Evolutionary conservation across 148 eudicot genomes (phyloP).

Genomic region (Chenopodium berlandieri): DNA sequence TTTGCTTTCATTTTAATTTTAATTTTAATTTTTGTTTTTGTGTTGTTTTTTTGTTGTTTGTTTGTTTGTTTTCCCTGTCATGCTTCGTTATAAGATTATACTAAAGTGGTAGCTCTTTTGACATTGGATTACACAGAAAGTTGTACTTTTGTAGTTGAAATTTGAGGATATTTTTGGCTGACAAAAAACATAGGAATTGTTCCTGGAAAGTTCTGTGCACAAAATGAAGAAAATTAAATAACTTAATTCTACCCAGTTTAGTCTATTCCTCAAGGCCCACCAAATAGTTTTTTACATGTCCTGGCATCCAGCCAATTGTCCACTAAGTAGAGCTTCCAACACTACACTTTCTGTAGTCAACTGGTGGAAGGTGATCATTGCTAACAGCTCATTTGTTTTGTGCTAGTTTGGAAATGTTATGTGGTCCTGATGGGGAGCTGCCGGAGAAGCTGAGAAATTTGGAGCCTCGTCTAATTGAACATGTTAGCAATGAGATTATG

Average conservation of each 20-base stretch:
- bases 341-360: neutral
- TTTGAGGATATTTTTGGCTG: neutral
- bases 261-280: neutral
- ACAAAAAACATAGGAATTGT: neutral
- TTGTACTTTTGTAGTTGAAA: neutral
- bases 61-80: neutral
- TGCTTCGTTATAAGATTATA: neutral
- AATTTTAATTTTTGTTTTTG: neutral
- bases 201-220: neutral
- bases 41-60: neutral
- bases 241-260: neutral
- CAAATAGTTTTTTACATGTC: neutral
- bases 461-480: constrained; percentile 96
- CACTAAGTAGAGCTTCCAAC: neutral
- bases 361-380: neutral
- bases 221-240: too few species aligned
- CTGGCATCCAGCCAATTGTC: neutral
- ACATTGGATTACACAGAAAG: neutral
- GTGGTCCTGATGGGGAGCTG: constrained; percentile 96
- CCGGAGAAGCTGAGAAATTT: constrained; percentile 94
- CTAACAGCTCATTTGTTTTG: constrained; percentile 7
- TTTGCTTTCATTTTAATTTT: neutral
- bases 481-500: constrained; percentile 97
- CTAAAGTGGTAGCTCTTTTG: neutral
- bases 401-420: constrained; percentile 78